These are phyloP conservation scores for Curvularia spicifera DNA, from an alignment of 2,329 filamentous ascomycete species.

Conservation along the genomic window DNA sequence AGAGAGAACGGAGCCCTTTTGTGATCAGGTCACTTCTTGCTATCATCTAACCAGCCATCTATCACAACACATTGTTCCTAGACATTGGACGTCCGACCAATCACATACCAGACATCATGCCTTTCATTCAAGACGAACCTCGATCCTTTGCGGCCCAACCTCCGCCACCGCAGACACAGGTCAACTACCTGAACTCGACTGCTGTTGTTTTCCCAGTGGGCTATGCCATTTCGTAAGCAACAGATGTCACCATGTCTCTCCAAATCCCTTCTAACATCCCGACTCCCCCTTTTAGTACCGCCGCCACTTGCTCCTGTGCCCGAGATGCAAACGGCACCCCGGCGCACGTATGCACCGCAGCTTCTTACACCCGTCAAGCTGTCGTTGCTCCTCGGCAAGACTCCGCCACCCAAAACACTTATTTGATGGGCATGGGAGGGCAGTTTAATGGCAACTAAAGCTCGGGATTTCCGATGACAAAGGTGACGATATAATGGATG, in stretches of 20 bases:
- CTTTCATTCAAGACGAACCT: neutral
- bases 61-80: neutral
- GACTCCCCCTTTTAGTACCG: neutral
- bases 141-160: neutral
- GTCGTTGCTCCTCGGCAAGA: neutral
- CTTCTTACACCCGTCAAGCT: neutral
- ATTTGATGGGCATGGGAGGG: neutral
- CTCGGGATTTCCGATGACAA: neutral
- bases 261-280: neutral
- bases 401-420: neutral
- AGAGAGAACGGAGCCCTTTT: neutral
- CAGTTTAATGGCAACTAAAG: conserved; percentile 3
- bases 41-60: neutral
- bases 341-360: neutral
- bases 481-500: neutral
- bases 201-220: neutral
- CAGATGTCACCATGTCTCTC: neutral
- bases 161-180: neutral
- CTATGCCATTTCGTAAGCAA: neutral
- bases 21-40: neutral
- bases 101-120: neutral
- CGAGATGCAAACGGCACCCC: neutral
- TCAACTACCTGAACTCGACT: neutral
- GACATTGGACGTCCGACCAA: neutral
- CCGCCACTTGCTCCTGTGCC: neutral